These are phyloP conservation scores for Ogataea zsoltii DNA, from an alignment of 805 yeast species.

Conservation along the genomic window DNA sequence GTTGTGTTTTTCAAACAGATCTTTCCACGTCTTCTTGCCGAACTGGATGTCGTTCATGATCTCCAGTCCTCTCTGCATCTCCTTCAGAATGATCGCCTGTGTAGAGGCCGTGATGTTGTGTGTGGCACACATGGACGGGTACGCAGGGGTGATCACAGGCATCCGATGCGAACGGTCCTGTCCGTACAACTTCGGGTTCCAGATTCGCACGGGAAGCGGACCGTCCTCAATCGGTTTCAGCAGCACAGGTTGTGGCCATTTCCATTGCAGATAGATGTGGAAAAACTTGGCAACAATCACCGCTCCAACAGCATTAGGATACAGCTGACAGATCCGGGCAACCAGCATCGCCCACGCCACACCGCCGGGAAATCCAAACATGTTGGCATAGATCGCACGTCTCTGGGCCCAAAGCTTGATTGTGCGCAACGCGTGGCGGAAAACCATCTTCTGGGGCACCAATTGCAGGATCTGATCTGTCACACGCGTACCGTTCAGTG, in stretches of 20 bases:
- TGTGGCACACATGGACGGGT: constrained; percentile 98
- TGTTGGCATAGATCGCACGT: constrained; percentile 90
- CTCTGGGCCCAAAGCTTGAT: constrained; percentile 97
- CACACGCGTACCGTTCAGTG: constrained; percentile 94
- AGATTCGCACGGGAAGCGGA: constrained; percentile 90
- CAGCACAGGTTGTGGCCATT: constrained; percentile 98
- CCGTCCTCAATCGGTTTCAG: constrained; percentile 95
- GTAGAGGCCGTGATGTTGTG: constrained; percentile 93
- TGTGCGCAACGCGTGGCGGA: constrained; percentile 88
- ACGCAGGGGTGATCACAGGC: constrained; percentile 99
- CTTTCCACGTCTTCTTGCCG: constrained; percentile 71
- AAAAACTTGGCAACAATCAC: constrained; percentile 89
- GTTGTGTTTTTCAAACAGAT: constrained; percentile 73
- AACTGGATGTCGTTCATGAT: constrained; percentile 66
- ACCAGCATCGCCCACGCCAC: constrained; percentile 99
- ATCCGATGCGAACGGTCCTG: constrained; percentile 87
- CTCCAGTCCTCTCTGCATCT: constrained; percentile 72
- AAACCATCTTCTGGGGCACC: constrained; percentile 91
- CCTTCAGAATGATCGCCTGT: constrained; percentile 76
- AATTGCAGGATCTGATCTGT: constrained; percentile 88
- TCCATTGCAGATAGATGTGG: constrained; percentile 84
- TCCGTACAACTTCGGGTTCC: constrained; percentile 93
- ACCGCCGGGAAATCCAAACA: constrained; percentile 98
- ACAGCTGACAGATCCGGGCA: constrained; percentile 95
- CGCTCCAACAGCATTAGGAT: constrained; percentile 94